Conservation (phyloP, 768 basidiomycete genomes). For the Boletus reticulatus region DNA sequence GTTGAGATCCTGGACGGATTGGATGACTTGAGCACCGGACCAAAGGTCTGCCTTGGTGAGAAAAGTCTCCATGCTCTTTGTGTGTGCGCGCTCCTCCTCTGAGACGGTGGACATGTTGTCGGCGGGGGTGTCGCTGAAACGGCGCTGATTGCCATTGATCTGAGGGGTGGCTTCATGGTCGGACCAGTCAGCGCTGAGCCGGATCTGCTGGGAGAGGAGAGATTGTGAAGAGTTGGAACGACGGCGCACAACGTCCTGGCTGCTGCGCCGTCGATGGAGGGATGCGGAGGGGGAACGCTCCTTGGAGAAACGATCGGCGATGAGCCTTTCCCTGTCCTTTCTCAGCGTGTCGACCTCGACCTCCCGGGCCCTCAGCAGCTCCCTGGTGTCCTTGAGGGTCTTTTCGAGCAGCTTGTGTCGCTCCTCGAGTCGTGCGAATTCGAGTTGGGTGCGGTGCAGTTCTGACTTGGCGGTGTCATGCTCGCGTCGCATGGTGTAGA, state of each 20-base stretch:
- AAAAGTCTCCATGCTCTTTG: slow-evolving; percentile 60
- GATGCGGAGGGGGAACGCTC: slow-evolving; percentile 15
- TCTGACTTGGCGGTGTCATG: slow-evolving; percentile 55
- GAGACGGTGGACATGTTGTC: slow-evolving; percentile 34
- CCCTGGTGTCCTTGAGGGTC: slow-evolving; percentile 61
- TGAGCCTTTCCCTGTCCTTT: slow-evolving; percentile 34
- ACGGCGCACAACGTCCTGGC: slow-evolving; percentile 24
- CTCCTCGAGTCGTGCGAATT: slow-evolving; percentile 58
- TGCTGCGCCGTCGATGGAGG: slow-evolving; percentile 31
- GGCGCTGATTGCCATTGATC: slow-evolving; percentile 10
- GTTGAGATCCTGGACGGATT: slow-evolving; percentile 77
- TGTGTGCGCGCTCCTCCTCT: slow-evolving; percentile 57
- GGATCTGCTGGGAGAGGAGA: slow-evolving; percentile 29
- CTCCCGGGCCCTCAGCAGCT: slow-evolving; percentile 56
- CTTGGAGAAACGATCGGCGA: slow-evolving; percentile 21
- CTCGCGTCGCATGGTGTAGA: slow-evolving; percentile 47
- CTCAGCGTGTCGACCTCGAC: slow-evolving; percentile 56
- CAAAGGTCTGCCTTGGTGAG: slow-evolving; percentile 71
- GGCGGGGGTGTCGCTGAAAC: slow-evolving; percentile 6
- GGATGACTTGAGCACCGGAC: slow-evolving; percentile 77
- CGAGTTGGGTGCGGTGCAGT: slow-evolving; percentile 50
- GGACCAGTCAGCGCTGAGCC: slow-evolving; percentile 33
- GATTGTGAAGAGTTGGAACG: slow-evolving; percentile 33
- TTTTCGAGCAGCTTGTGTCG: slow-evolving; percentile 61
- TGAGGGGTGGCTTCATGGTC: slow-evolving; percentile 23